Conservation (phyloP, 1,139 yeast genomes). For the Arxiozyma bovina region DNA sequence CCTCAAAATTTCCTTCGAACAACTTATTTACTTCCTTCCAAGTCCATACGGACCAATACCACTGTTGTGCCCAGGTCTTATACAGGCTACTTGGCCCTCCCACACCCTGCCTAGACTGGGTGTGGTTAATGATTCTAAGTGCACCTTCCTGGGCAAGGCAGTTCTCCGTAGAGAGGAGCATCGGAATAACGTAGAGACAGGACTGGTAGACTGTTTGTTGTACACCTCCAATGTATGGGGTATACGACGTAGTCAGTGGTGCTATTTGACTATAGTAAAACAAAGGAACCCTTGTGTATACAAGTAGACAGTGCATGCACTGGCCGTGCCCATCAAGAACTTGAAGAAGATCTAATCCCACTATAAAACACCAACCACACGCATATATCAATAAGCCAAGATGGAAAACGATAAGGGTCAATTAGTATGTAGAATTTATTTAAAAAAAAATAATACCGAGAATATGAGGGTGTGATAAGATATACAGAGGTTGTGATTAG, state of each 20-base stretch:
- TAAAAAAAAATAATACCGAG: no score
- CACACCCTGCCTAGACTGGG: neutral
- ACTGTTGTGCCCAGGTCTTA: neutral
- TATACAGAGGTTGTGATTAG: neutral
- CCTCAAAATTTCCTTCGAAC: neutral
- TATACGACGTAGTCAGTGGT: neutral
- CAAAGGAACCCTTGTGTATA: neutral
- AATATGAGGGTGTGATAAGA: neutral
- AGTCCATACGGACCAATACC: neutral
- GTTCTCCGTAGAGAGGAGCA: neutral
- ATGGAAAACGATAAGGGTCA: slow-evolving; percentile 99
- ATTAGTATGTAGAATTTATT: slow-evolving; percentile 63
- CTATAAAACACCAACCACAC: slow-evolving; percentile 1
- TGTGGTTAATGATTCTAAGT: neutral
- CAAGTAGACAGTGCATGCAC: neutral
- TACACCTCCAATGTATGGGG: neutral
- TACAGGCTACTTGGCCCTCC: neutral
- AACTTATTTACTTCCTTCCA: neutral
- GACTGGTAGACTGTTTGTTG: neutral
- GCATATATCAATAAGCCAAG: slow-evolving; percentile 34
- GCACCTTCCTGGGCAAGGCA: neutral
- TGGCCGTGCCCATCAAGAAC: neutral
- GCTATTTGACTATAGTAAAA: neutral
- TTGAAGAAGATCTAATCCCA: neutral
- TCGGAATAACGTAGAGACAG: neutral